Conservation (phyloP, 2,329 filamentous ascomycete species). For the Basipetospora chlamydospora region DNA sequence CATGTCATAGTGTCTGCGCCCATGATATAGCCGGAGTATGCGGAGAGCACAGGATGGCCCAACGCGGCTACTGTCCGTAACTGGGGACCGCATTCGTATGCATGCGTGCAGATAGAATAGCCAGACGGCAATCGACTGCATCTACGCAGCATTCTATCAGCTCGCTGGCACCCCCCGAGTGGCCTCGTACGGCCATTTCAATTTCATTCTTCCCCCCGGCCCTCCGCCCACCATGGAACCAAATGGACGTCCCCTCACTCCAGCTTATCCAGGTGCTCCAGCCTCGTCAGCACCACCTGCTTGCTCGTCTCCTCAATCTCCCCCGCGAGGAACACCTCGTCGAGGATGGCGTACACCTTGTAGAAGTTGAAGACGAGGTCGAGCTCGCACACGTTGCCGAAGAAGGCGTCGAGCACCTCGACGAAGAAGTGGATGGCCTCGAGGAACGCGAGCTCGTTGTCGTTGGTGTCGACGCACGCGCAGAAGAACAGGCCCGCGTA, state of each 20-base stretch:
- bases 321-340: constrained; percentile 93
- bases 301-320: constrained; percentile 99
- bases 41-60: too few relatives aligned
- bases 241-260: constrained; percentile 49
- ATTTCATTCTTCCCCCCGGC: too few relatives aligned
- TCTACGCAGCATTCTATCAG: too few relatives aligned
- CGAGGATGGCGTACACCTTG: constrained; percentile 92
- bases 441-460: constrained; percentile 92
- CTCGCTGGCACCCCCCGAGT: too few relatives aligned
- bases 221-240: too few relatives aligned
- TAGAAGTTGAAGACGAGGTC: constrained; percentile 77
- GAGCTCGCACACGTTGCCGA: constrained; percentile 96
- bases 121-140: too few relatives aligned
- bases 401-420: constrained; percentile 95
- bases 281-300: constrained; percentile 82
- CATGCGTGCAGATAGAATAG: too few relatives aligned
- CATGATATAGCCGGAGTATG: too few relatives aligned
- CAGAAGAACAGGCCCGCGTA: constrained; percentile 99
- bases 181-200: too few relatives aligned
- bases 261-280: constrained; percentile 93
- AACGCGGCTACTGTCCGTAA: too few relatives aligned
- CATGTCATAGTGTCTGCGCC: too few relatives aligned
- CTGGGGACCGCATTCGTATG: too few relatives aligned
- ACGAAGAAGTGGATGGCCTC: constrained; percentile 99
- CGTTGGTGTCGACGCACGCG: constrained; percentile 96